Percentiles rank a stretch among this genome's conserved stretches.
Conservation (phyloP, 129 eudicot species). For the Deinandra increscens region DNA sequence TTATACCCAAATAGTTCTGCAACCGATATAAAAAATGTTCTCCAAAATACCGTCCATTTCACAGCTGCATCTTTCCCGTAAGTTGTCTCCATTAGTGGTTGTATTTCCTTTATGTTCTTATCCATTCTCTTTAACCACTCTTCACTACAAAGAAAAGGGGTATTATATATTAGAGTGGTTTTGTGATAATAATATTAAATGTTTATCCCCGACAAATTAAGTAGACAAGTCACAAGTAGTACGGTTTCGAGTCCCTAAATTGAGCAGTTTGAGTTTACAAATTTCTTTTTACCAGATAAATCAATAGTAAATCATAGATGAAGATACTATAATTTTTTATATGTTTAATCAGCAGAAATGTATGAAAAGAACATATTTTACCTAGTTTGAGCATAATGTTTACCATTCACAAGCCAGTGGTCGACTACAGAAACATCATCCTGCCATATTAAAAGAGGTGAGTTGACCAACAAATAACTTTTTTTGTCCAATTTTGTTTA, state of each 20-base stretch:
- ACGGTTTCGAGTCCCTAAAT: too few species aligned
- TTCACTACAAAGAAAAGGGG: constrained; percentile 51
- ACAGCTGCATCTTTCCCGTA: constrained; percentile 90
- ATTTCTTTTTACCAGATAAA: too few species aligned
- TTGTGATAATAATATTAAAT: too few species aligned
- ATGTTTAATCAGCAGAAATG: not conserved
- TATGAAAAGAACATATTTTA: constrained; percentile 22
- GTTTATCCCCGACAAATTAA: too few species aligned
- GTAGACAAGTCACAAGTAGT: too few species aligned
- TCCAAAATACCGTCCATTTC: constrained; percentile 94
- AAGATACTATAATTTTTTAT: not conserved
- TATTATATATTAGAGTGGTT: too few species aligned
- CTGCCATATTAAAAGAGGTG: constrained; percentile 37
- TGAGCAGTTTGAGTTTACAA: too few species aligned
- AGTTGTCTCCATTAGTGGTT: constrained; percentile 91
- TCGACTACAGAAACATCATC: constrained; percentile 81
- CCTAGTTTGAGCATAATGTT: constrained; percentile 95
- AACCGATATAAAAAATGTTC: constrained; percentile 87
- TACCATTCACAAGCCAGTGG: constrained; percentile 95
- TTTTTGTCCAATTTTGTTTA: not conserved
- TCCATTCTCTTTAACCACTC: constrained; percentile 99
- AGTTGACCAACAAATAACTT: not conserved
- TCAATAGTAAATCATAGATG: too few species aligned
- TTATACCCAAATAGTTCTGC: constrained; percentile 87
- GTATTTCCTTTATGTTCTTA: constrained; percentile 45